Conservation (phyloP, 306 rosid species). For the Pueraria montana region DNA sequence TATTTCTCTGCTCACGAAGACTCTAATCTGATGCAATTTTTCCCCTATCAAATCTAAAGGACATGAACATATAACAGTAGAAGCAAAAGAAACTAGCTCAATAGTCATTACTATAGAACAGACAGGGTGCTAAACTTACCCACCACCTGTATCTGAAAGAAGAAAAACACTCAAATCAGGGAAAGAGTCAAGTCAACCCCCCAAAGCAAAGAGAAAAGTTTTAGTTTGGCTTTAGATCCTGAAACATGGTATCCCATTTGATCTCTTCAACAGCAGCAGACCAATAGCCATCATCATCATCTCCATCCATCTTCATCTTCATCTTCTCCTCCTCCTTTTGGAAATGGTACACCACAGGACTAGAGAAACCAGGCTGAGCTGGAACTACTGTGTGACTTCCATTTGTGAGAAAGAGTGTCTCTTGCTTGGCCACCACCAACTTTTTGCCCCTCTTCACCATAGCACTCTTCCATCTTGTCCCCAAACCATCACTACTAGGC, state of each 20-base stretch:
- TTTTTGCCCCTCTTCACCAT: slow-evolving; percentile 69
- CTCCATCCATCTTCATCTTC: not conserved
- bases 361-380: slow-evolving; percentile 52
- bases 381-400: slow-evolving; percentile 48
- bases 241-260: slow-evolving; percentile 94
- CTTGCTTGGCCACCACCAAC: slow-evolving; percentile 57
- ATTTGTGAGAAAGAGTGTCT: slow-evolving; percentile 67
- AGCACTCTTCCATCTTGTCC: slow-evolving; percentile 56
- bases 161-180: slow-evolving; percentile 29
- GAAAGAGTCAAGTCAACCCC: not conserved
- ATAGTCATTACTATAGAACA: slow-evolving; percentile 28
- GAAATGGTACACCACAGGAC: slow-evolving; percentile 66
- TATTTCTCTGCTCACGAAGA: slow-evolving; percentile 39
- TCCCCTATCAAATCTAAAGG: slow-evolving; percentile 18
- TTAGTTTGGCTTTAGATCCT: slow-evolving; percentile 89
- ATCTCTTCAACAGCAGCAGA: slow-evolving; percentile 80
- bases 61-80: slow-evolving; percentile 24
- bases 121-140: slow-evolving; percentile 41
- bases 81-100: slow-evolving; percentile 45
- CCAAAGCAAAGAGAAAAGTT: not conserved
- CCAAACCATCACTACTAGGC: slow-evolving; percentile 47
- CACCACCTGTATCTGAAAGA: not conserved
- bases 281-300: slow-evolving; percentile 70
- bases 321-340: slow-evolving; percentile 57
- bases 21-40: slow-evolving; percentile 26